Base-by-base conservation (phyloP, 108 stramenopile species). In the Nitzschia sp. region DNA sequence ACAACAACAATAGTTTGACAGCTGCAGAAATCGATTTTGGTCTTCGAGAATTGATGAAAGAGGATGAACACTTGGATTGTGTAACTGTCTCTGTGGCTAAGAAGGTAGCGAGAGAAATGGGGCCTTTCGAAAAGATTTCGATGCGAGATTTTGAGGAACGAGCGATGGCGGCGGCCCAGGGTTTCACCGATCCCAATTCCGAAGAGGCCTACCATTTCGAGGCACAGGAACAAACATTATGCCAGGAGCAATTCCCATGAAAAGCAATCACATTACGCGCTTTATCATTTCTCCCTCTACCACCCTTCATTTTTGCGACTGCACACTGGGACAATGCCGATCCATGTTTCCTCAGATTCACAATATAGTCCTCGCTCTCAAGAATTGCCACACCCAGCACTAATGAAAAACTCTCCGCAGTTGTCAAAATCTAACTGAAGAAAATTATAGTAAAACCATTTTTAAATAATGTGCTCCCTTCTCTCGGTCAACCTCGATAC, bases 61-160 rank as follows among this genome's bases (percentile, higher is more conserved):
- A 66, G 9, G 58, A 45, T 38, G 31, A 58, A 15, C 44, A 35
- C 5, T n/a, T 45, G 2, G 75, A 76, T 48, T 76, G 75, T 46
- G 75, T 68, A 3, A 68, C 69, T 3, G 29, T 68, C 1, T 68
- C 27, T 21, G 57, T 76, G 23, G 75, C 75, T 27, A 76, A 70
- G 31, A 33, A 76, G 56, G 44, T 69, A 41, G 67, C 55, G 1
- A 29, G 68, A 26, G 69, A 76, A 30, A 32, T 70, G 22, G 29
- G 9, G 9, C 65, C 60, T 2, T 19, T 58, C 25, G 72, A 73
- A 45, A 26, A n/a, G 5, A 73, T 73, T 25, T 27, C 30, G 16
- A 41, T 64, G 27, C 17, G 15, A 31, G 72, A 73, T 44, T 73
- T 73, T 58, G 72, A 73, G 22, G 29, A 50, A 32, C 22, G 64